Evolutionary conservation across 768 basidiomycete species (phyloP).

Genomic region (Tylopilus plumbeoviolaceoides): DNA sequence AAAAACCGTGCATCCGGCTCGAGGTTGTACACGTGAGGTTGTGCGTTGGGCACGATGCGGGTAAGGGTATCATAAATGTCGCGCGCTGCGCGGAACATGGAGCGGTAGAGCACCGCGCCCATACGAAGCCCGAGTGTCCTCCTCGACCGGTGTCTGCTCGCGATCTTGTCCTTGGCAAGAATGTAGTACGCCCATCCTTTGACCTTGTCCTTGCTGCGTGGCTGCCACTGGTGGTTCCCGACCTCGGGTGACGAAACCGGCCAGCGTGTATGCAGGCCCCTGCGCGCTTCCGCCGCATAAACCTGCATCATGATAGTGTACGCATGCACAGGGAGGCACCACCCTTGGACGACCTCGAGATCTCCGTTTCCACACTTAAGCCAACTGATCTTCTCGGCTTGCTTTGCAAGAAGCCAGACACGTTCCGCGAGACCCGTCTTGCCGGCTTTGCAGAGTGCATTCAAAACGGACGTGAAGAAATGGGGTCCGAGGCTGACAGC

Average conservation of each 20-base stretch:
- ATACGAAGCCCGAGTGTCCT: constrained; percentile 28
- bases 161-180: constrained; percentile 19
- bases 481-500: constrained; percentile 54
- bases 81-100: constrained; percentile 34
- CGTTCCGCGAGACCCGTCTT: constrained; percentile 53
- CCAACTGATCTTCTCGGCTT: constrained; percentile 58
- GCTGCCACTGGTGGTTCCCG: constrained; percentile 16
- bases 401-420: constrained; percentile 59
- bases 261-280: constrained; percentile 16
- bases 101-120: constrained; percentile 31
- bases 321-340: constrained; percentile 61
- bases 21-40: constrained; percentile 34
- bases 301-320: constrained; percentile 71
- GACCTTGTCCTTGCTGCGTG: constrained; percentile 20
- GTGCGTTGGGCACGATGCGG: constrained; percentile 20
- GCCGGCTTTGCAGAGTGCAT: constrained; percentile 56
- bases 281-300: constrained; percentile 46
- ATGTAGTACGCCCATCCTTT: constrained; percentile 36
- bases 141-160: constrained; percentile 22
- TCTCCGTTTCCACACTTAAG: constrained; percentile 16
- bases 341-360: constrained; percentile 38
- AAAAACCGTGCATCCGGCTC: constrained; percentile 63
- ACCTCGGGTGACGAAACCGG: not conserved
- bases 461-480: constrained; percentile 55
- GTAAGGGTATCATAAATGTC: constrained; percentile 24